phyloP scores from a whole-genome alignment of 805 yeast species.

The Cyberlindnera japonica region DNA sequence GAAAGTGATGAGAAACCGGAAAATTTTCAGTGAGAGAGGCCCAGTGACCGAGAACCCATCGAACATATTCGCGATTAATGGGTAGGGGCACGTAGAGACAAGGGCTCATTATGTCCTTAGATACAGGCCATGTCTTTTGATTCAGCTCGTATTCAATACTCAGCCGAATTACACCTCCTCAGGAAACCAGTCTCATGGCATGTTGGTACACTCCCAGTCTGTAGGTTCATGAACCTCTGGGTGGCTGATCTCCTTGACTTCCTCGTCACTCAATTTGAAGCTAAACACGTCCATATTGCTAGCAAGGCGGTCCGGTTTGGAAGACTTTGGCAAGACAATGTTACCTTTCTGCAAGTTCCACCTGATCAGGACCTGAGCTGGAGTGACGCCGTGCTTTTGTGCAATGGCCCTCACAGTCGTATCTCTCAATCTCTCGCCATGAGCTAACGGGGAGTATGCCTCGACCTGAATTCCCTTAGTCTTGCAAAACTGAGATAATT shows the following conservation, averaged over 20 bases:
- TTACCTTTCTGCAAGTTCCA: conserved; percentile 60
- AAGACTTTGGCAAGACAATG: conserved; percentile 52
- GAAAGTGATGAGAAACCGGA: neutral
- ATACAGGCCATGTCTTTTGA: no score
- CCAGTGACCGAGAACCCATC: neutral
- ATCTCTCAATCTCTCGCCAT: conserved; percentile 45
- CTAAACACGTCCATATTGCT: conserved; percentile 39
- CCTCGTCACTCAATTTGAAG: conserved; percentile 42
- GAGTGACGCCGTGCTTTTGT: conserved; percentile 36
- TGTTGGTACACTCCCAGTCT: conserved; percentile 52
- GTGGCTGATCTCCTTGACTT: conserved; percentile 41
- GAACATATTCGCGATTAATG: conserved; percentile 1
- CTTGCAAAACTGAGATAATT: conserved; percentile 41
- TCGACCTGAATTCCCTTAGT: conserved; percentile 47
- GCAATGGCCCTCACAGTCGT: conserved; percentile 41
- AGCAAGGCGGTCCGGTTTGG: conserved; percentile 31
- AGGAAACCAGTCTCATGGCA: conserved; percentile 7
- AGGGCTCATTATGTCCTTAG: no score
- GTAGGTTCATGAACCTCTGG: conserved; percentile 66
- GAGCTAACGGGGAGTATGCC: conserved; percentile 66
- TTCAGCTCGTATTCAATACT: no score
- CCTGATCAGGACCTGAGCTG: conserved; percentile 50
- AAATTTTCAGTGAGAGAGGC: neutral
- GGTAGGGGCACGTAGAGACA: no score
- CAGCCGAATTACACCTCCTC: no score